Evolutionary conservation across 164 flowering plant species (phyloP).

Genomic region (Umbellularia californica): DNA sequence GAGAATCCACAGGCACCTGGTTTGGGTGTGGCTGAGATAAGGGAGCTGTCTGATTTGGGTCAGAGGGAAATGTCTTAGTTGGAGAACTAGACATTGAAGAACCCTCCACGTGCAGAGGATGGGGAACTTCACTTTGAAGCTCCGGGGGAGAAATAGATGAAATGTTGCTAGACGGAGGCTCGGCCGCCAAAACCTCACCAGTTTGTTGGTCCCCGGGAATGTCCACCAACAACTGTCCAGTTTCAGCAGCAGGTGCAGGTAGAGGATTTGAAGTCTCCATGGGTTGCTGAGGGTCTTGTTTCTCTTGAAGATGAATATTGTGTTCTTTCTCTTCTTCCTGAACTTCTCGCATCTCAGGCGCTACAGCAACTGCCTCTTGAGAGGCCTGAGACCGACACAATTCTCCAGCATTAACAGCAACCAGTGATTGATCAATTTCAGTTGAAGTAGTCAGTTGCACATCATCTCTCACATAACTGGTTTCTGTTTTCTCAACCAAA

Average conservation of each 20-base stretch:
- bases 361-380: slow-evolving; percentile 14
- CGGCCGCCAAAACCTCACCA: not conserved
- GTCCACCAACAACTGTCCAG: slow-evolving; percentile 1
- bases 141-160: slow-evolving; percentile 4
- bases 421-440: slow-evolving; percentile 21
- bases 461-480: slow-evolving; percentile 12
- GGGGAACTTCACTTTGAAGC: not conserved
- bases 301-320: not conserved
- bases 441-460: slow-evolving; percentile 10
- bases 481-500: slow-evolving; percentile 18
- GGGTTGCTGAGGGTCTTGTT: not conserved
- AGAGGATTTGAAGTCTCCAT: slow-evolving; percentile 4
- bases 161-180: slow-evolving; percentile 5
- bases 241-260: slow-evolving; percentile 1
- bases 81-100: slow-evolving; percentile 6
- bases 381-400: slow-evolving; percentile 14
- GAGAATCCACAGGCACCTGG: not conserved
- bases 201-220: not conserved
- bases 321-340: slow-evolving; percentile 13
- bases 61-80: slow-evolving; percentile 6
- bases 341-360: slow-evolving; percentile 10
- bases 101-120: not conserved
- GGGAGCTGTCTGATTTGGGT: not conserved
- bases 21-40: not conserved
- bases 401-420: slow-evolving; percentile 9